These are phyloP conservation scores for Neopestalotiopsis sp. DNA, from an alignment of 2,329 filamentous ascomycete species.

Conservation along the genomic window DNA sequence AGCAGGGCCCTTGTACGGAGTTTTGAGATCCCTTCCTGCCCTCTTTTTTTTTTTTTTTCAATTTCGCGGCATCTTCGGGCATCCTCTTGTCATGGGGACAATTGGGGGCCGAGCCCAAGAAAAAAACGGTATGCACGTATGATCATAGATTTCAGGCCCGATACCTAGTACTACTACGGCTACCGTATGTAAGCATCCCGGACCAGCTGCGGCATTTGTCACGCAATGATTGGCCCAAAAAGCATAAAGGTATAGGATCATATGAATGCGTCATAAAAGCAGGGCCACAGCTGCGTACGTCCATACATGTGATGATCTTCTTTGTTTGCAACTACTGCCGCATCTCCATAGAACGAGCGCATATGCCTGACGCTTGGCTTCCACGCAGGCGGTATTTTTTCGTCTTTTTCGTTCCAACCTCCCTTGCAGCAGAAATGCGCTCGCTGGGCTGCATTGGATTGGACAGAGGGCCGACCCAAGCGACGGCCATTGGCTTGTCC, in stretches of 20 bases:
- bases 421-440: background rate
- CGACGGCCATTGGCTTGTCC: background rate
- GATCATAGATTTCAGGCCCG: background rate
- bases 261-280: background rate
- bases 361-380: background rate
- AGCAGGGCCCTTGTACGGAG: background rate
- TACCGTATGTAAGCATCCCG: background rate
- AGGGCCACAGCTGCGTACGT: background rate
- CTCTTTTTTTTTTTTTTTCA: background rate
- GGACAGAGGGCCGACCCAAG: background rate
- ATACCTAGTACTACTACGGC: background rate
- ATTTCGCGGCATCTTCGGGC: background rate
- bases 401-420: background rate
- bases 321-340: background rate
- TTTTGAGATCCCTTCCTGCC: background rate
- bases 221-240: background rate
- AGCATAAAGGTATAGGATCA: background rate
- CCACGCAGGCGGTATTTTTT: background rate
- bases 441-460: too few species aligned
- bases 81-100: background rate
- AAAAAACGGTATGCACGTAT: too few species aligned
- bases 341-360: background rate
- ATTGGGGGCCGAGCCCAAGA: background rate
- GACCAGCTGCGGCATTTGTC: background rate
- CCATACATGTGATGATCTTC: background rate